phyloP scores from a whole-genome alignment of 1,284 basidiomycete genomes.

The Fomitopsis pinicola region DNA sequence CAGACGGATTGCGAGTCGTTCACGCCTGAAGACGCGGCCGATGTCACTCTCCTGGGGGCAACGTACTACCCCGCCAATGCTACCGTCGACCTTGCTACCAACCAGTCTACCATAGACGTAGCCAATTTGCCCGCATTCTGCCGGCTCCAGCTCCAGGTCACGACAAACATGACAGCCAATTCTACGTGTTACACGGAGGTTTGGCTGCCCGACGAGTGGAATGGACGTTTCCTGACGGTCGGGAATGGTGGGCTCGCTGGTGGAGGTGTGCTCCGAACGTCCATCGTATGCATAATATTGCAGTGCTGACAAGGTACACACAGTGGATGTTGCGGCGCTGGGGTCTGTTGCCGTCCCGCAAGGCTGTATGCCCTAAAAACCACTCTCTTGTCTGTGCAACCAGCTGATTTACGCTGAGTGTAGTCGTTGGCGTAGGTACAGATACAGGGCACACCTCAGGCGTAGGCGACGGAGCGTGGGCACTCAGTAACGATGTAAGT shows the following conservation, averaged over 20 bases:
- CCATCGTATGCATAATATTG: neutral
- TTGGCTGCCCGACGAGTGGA: constrained; percentile 28
- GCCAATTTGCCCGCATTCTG: constrained; percentile 17
- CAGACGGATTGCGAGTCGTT: constrained; percentile 3
- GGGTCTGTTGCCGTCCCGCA: constrained; percentile 22
- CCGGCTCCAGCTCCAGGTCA: constrained; percentile 15
- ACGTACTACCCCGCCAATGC: constrained; percentile 13
- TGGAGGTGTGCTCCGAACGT: constrained; percentile 15
- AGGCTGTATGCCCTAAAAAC: constrained; percentile 15
- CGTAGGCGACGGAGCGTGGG: constrained; percentile 19
- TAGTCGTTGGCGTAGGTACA: constrained; percentile 26
- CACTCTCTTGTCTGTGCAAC: neutral
- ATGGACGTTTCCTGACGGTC: constrained; percentile 22
- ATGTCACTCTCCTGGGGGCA: constrained; percentile 4
- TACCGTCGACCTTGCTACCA: constrained; percentile 11
- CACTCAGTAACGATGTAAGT: constrained; percentile 24
- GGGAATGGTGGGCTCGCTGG: constrained; percentile 26
- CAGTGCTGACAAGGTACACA: neutral
- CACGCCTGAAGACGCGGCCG: neutral
- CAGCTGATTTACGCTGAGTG: neutral
- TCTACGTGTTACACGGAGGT: constrained; percentile 23
- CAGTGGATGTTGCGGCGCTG: constrained; percentile 25
- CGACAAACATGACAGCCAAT: constrained; percentile 18
- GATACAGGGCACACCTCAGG: constrained; percentile 22
- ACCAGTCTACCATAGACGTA: constrained; percentile 10